A percentile compares a stretch with the other conserved stretches of the same genome.
Conservation (phyloP, 805 yeast genomes). For the Diddensiella santjacobensis region DNA sequence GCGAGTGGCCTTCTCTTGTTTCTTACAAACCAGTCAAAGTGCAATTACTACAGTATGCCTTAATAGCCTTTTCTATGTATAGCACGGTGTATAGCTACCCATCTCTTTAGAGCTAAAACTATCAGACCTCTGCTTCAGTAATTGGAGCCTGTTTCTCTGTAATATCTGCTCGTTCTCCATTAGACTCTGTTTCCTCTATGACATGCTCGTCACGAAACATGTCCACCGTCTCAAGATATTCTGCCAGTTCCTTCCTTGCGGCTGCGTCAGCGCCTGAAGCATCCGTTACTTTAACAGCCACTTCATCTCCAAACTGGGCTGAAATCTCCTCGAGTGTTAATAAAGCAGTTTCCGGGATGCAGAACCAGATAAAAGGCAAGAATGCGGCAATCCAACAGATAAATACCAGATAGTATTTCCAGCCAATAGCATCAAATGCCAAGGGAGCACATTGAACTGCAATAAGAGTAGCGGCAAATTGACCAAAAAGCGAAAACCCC, state of each 20-base stretch:
- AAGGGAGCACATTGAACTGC: constrained; percentile 30
- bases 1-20: too few relatives aligned
- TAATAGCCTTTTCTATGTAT: too few relatives aligned
- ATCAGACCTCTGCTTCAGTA: not conserved
- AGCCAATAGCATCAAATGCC: constrained; percentile 39
- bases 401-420: constrained; percentile 41
- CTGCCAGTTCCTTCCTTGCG: constrained; percentile 5
- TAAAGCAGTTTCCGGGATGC: constrained; percentile 40
- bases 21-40: too few relatives aligned
- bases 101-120: too few relatives aligned
- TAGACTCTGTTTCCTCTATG: not conserved
- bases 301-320: constrained; percentile 36
- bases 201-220: constrained; percentile 5
- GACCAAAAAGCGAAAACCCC: constrained; percentile 27
- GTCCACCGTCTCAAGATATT: constrained; percentile 5
- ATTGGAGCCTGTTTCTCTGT: not conserved
- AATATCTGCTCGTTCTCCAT: not conserved
- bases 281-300: constrained; percentile 4
- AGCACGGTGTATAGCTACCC: too few relatives aligned
- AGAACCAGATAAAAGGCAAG: constrained; percentile 26
- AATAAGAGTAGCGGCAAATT: constrained; percentile 19
- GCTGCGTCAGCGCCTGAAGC: constrained; percentile 9
- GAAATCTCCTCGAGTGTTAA: constrained; percentile 42
- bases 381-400: constrained; percentile 10
- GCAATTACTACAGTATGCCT: too few relatives aligned